phyloP scores from a whole-genome alignment of 208 protist genomes.

The Naegleria gruberi region DNA sequence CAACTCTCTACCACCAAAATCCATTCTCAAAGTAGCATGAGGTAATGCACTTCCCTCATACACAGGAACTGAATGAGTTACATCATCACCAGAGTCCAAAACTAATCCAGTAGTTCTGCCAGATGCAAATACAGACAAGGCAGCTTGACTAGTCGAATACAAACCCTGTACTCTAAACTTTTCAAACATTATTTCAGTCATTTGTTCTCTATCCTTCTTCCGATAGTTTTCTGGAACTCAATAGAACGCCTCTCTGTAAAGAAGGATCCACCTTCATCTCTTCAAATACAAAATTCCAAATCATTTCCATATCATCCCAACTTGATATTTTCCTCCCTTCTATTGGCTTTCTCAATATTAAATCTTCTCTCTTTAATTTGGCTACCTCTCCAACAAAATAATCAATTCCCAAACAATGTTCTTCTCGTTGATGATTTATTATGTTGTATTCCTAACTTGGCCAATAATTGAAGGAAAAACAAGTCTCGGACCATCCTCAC shows the following conservation, averaged over 20 bases:
- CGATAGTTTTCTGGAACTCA: not conserved
- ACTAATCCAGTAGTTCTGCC: slow-evolving; percentile 84
- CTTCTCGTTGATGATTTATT: slow-evolving; percentile 51
- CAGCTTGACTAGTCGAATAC: slow-evolving; percentile 1
- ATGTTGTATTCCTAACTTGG: no score
- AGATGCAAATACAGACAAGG: slow-evolving; percentile 71
- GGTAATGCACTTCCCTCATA: slow-evolving; percentile 80
- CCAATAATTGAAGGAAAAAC: slow-evolving; percentile 72
- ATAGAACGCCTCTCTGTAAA: no score
- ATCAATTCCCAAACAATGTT: slow-evolving; percentile 83
- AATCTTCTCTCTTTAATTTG: not conserved
- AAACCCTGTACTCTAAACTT: not conserved
- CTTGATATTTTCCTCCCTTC: no score
- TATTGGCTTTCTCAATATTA: no score
- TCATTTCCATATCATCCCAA: slow-evolving; percentile 21
- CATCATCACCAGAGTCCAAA: slow-evolving; percentile 73
- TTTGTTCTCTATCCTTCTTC: slow-evolving; percentile 16
- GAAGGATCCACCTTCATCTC: not conserved
- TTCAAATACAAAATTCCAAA: not conserved
- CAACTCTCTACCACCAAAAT: slow-evolving; percentile 53
- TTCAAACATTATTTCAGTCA: slow-evolving; percentile 22
- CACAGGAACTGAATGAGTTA: slow-evolving; percentile 69
- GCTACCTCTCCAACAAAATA: slow-evolving; percentile 42
- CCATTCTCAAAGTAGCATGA: slow-evolving; percentile 37
- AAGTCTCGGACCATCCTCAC: slow-evolving; percentile 82